Base-by-base conservation (phyloP, 306 rosid genomes). In the Crotalaria pallida region DNA sequence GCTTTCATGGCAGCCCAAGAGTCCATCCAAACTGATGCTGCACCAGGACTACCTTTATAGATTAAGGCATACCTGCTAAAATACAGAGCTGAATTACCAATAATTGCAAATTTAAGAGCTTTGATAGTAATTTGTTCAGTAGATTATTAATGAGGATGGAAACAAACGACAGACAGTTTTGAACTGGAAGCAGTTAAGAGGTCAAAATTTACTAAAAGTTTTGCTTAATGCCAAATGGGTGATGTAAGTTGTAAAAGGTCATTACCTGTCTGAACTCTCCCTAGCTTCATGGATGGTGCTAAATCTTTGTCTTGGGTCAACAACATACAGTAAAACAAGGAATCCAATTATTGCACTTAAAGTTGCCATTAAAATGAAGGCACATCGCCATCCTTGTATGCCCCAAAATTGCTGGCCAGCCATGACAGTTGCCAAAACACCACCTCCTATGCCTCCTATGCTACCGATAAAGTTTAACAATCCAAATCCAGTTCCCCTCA, bases 401-500 rank as follows among this genome's bases (percentile, higher is more conserved):
- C 89, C 92, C 83, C 89, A 80, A 80, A 81, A 94, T 27, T 80
- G 79, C 23, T 88, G 78, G 0, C 97, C 97, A 41, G 99, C 99
- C 99, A 94, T 94, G 71, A 94, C 77, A 0, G 99, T 94, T 18
- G 99, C 97, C 77, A 91, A 26, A 68, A 87, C 99, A 60, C 99
- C 99, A 33, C 99, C 99, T 64, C 99, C 97, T 48, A 91, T 86
- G 41, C 99, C 99, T 22, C 99, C 99, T 34, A 87, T 43, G 45
- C 56, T 72, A 65, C 99, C 99, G 29, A 88, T 77, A 67, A 94
- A 84, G 80, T 75, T 84, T n/a, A 91, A 53, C 75, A 91, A 67
- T 44, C 99, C 99, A 77, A 94, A 94, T 22, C 99, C 97, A 48
- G 81, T 67, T 50, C 99, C 99, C 45, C 99, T 82, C 56, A 77